Evolutionary conservation across 768 basidiomycete species (phyloP).

Genomic region (Boletus vinaceobasis): DNA sequence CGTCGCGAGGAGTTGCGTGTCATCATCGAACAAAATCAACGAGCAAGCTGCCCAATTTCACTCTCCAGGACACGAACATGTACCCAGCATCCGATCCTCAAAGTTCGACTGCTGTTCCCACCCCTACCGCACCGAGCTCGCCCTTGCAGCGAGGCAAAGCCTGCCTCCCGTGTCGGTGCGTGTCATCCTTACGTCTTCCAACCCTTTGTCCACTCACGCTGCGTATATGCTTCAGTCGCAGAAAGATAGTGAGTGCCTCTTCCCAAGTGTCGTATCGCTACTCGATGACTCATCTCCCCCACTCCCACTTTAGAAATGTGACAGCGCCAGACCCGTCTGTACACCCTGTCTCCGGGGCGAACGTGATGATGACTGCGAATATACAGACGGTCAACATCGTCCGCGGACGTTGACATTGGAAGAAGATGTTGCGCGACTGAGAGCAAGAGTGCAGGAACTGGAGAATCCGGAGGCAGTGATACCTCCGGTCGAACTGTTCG

Average conservation of each 20-base stretch:
- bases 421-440: constrained; percentile 53
- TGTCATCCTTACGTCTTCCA: neutral
- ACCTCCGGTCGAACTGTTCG: constrained; percentile 47
- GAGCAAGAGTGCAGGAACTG: constrained; percentile 54
- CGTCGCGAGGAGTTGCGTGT: neutral
- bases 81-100: constrained; percentile 5
- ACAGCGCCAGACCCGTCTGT: constrained; percentile 61
- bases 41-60: neutral
- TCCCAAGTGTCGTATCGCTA: no score
- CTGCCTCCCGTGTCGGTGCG: constrained; percentile 51
- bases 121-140: neutral
- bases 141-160: constrained; percentile 47
- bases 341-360: constrained; percentile 59
- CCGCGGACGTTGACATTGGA: constrained; percentile 60
- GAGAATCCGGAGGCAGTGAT: constrained; percentile 49
- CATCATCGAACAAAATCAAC: neutral
- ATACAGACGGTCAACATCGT: constrained; percentile 59
- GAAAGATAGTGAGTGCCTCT: constrained; percentile 42
- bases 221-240: constrained; percentile 32
- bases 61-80: neutral
- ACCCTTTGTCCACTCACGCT: neutral
- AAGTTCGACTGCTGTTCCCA: neutral
- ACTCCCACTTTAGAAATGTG: constrained; percentile 52
- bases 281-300: neutral
- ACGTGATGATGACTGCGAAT: constrained; percentile 68